A percentile compares a stretch with the other conserved stretches of the same genome.
These are phyloP conservation scores for Cyberlindnera nakhonratchasimensis DNA, from an alignment of 805 yeast species.

Conservation along the genomic window DNA sequence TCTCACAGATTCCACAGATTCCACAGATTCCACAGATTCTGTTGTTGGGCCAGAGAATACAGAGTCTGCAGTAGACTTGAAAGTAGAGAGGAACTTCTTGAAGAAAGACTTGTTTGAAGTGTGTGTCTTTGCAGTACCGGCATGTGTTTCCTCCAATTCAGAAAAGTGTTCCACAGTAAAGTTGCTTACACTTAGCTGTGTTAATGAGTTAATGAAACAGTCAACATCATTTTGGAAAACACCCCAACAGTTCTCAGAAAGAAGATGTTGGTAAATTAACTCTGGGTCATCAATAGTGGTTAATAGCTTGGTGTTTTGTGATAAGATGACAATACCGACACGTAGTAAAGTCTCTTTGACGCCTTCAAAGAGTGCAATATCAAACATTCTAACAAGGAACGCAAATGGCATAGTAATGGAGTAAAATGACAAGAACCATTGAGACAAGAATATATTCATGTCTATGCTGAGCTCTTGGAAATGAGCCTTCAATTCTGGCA, in stretches of 20 bases:
- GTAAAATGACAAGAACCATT: conserved; percentile 62
- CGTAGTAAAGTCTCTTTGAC: conserved; percentile 53
- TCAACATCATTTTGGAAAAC: conserved; percentile 37
- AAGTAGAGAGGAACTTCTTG: conserved; percentile 13
- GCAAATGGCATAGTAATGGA: conserved; percentile 58
- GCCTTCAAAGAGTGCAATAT: conserved; percentile 49
- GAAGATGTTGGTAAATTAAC: conserved; percentile 36
- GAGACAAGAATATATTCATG: conserved; percentile 48
- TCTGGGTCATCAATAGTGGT: conserved; percentile 37
- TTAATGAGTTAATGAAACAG: conserved; percentile 31
- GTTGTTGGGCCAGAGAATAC: conserved; percentile 12
- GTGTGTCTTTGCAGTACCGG: background rate
- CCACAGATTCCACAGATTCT: too few relatives aligned
- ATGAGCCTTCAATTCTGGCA: conserved; percentile 42
- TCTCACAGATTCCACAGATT: background rate
- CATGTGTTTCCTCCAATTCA: conserved; percentile 8
- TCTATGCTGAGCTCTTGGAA: conserved; percentile 38
- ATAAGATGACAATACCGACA: conserved; percentile 49
- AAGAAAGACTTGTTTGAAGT: conserved; percentile 15
- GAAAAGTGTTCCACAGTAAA: conserved; percentile 13
- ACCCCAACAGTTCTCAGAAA: conserved; percentile 41
- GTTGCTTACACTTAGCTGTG: conserved; percentile 15
- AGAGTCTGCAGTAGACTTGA: conserved; percentile 17
- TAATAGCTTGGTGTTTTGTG: conserved; percentile 42
- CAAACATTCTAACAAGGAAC: conserved; percentile 49